Percentiles rank a stretch among this genome's conserved stretches.
These are phyloP conservation scores for Cicer chorassanicum DNA, from an alignment of 306 rosid species.

Conservation along the genomic window DNA sequence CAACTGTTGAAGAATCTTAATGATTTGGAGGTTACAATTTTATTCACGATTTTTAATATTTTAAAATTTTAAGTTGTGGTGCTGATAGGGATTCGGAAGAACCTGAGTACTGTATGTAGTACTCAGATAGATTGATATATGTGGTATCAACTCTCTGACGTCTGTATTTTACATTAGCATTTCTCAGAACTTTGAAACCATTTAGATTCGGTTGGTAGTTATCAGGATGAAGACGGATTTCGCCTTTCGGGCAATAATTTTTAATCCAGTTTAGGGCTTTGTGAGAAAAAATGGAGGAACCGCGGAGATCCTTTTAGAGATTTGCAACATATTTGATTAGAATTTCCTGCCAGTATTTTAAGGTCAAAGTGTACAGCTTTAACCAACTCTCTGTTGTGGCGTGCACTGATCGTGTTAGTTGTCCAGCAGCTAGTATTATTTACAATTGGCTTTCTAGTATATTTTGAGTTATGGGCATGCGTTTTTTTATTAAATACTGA, in stretches of 20 bases:
- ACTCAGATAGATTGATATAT: background rate
- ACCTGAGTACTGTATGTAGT: background rate
- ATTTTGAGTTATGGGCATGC: background rate
- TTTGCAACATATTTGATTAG: background rate
- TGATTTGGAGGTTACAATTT: conserved; percentile 3
- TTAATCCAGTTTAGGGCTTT: background rate
- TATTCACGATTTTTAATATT: background rate
- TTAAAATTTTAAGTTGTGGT: background rate
- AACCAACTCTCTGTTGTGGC: background rate
- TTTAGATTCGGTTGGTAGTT: background rate
- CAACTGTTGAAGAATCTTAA: conserved; percentile 2
- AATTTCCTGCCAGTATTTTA: background rate
- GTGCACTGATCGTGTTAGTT: background rate
- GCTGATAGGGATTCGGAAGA: background rate
- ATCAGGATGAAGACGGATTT: background rate
- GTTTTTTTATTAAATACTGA: background rate
- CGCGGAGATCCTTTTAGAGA: background rate
- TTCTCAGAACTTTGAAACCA: background rate
- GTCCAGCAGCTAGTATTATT: background rate
- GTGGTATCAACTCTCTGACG: background rate
- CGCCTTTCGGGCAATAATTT: background rate
- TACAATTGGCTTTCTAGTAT: background rate
- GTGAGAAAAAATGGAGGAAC: background rate
- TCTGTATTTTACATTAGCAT: background rate
- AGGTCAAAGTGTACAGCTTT: background rate